Evolutionary conservation across 2,329 filamentous ascomycete species (phyloP).

Genomic region (Pseudofabraea citricarpa): DNA sequence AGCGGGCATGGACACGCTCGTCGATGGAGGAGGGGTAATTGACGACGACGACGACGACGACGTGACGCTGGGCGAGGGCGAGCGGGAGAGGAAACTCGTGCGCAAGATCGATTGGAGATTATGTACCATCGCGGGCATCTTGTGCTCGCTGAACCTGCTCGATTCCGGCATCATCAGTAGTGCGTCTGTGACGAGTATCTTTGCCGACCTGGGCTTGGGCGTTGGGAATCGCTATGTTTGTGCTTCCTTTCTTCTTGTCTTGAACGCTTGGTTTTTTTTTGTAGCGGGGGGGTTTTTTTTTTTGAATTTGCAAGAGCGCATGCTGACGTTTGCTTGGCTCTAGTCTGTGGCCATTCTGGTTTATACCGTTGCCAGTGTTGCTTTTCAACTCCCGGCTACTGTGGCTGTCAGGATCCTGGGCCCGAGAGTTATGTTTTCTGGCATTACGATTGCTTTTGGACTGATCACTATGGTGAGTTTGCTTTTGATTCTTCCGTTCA

Average conservation of each 20-base stretch:
- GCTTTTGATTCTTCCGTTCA: not conserved
- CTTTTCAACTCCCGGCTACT: constrained; percentile 65
- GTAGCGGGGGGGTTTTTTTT: too few relatives aligned
- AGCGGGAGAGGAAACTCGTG: constrained; percentile 40
- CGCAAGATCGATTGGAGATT: constrained; percentile 63
- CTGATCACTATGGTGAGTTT: constrained; percentile 50
- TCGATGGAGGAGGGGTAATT: too few relatives aligned
- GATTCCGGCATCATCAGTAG: constrained; percentile 67
- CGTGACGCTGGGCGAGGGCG: not conserved
- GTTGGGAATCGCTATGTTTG: constrained; percentile 53
- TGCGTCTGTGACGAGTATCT: constrained; percentile 64
- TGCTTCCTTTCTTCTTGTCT: constrained; percentile 4
- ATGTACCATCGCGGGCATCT: constrained; percentile 66
- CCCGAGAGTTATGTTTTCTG: constrained; percentile 56
- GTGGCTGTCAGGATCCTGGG: constrained; percentile 61
- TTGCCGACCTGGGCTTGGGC: constrained; percentile 55
- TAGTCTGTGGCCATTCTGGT: constrained; percentile 65
- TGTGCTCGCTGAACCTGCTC: constrained; percentile 65
- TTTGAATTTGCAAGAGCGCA: too few relatives aligned
- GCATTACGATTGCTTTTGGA: constrained; percentile 56
- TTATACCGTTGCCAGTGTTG: constrained; percentile 64
- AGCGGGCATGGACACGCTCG: too few relatives aligned
- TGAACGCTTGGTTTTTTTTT: not conserved
- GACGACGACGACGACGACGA: too few relatives aligned
- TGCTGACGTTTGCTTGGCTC: too few relatives aligned